Evolutionary conservation across 208 protist genomes (phyloP).

Genomic region (Trypanosoma vivax): DNA sequence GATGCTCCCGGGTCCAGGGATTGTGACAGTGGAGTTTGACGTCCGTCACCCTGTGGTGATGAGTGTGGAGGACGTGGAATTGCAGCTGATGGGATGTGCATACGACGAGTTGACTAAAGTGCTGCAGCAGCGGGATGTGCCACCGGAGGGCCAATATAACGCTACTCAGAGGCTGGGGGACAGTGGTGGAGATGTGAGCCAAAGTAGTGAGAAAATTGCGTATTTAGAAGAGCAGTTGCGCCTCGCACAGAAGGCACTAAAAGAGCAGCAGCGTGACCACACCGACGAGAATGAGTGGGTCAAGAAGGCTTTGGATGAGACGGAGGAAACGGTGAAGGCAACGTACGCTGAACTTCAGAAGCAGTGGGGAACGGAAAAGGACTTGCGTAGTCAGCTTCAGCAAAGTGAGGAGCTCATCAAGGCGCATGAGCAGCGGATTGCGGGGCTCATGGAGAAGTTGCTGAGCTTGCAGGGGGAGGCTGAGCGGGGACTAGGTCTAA

Average conservation of each 20-base stretch:
- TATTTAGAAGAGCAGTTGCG: conserved; percentile 21
- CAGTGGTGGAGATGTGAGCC: conserved; percentile 13
- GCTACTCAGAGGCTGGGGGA: conserved; percentile 13
- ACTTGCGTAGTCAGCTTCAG: conserved; percentile 1
- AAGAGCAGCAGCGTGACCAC: conserved; percentile 28
- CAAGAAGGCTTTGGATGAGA: conserved; percentile 42
- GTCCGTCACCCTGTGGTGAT: conserved; percentile 32
- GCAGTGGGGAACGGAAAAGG: conserved; percentile 2
- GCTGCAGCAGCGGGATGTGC: conserved; percentile 16
- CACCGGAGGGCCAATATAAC: conserved; percentile 18
- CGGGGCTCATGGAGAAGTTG: neutral
- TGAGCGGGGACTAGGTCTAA: neutral
- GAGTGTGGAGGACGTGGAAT: conserved; percentile 32
- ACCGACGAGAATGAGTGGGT: conserved; percentile 28
- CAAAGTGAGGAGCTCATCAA: neutral
- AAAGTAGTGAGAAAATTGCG: conserved; percentile 18
- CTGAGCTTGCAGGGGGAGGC: neutral
- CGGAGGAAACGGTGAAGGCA: conserved; percentile 44
- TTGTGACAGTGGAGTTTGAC: conserved; percentile 41
- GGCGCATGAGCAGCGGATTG: conserved; percentile 3
- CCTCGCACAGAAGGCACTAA: conserved; percentile 32
- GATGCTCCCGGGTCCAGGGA: conserved; percentile 27
- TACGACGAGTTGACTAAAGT: conserved; percentile 33
- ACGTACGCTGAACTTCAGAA: conserved; percentile 42
- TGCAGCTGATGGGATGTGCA: conserved; percentile 30